Evolutionary conservation across 306 rosid genomes (phyloP).

Genomic region (Malus asiatica): DNA sequence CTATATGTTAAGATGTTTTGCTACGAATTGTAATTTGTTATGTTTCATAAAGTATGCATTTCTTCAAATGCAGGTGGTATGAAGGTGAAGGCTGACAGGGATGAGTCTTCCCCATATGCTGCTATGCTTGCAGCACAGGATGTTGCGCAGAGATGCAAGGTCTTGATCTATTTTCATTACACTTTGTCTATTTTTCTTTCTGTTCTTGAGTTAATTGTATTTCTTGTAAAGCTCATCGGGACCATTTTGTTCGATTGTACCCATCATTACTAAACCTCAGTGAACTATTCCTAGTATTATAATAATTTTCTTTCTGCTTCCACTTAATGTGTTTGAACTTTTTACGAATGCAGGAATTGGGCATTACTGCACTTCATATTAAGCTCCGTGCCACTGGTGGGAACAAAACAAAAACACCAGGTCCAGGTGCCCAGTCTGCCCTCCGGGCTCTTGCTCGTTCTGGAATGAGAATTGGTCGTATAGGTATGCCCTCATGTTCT

Average conservation of each 20-base stretch:
- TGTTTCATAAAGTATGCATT: not conserved
- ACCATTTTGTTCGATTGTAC: not conserved
- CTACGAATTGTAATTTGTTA: not conserved
- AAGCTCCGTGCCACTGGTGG: slow-evolving; percentile 91
- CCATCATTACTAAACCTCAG: not conserved
- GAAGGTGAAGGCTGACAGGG: slow-evolving; percentile 90
- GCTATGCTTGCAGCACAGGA: slow-evolving; percentile 95
- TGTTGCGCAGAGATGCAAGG: slow-evolving; percentile 82
- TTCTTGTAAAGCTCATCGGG: no score
- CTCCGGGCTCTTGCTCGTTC: slow-evolving; percentile 90
- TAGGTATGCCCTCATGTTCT: slow-evolving; percentile 33
- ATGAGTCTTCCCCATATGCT: slow-evolving; percentile 80
- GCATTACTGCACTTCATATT: slow-evolving; percentile 77
- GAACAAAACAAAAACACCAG: slow-evolving; percentile 83
- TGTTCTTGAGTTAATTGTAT: not conserved
- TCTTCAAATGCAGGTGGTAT: slow-evolving; percentile 50
- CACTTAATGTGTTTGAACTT: not conserved
- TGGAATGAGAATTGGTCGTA: slow-evolving; percentile 94
- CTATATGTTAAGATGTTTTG: not conserved
- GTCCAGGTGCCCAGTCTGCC: slow-evolving; percentile 94
- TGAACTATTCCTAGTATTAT: not conserved
- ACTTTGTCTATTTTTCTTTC: not conserved
- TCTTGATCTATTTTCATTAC: not conserved
- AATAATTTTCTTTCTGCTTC: not conserved
- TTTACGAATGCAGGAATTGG: slow-evolving; percentile 50